phyloP scores from a whole-genome alignment of 768 basidiomycete species.

The Termitomyces sp. region DNA sequence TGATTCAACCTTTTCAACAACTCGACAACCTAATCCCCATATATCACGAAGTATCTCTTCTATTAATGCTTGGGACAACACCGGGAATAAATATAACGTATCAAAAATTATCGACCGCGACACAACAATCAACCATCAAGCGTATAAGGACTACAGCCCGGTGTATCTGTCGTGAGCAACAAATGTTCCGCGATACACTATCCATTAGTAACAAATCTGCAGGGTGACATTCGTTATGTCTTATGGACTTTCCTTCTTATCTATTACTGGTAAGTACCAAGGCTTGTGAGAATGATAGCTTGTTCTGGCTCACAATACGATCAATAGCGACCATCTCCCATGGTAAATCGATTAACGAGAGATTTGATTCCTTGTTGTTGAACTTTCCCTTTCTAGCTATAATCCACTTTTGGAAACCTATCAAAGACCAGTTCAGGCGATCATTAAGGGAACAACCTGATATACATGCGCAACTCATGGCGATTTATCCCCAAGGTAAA shows the following conservation, averaged over 20 bases:
- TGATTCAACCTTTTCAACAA: neutral
- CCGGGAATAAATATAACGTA: constrained; percentile 39
- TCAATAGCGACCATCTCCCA: constrained; percentile 40
- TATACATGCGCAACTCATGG: constrained; percentile 57
- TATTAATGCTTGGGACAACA: constrained; percentile 54
- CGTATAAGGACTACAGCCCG: constrained; percentile 44
- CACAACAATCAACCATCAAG: constrained; percentile 33
- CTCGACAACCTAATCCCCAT: neutral
- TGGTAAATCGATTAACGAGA: constrained; percentile 17
- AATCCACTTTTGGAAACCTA: constrained; percentile 53
- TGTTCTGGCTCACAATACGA: neutral
- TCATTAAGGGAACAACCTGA: constrained; percentile 53
- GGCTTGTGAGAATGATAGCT: neutral
- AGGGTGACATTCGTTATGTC: constrained; percentile 52
- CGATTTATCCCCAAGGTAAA: constrained; percentile 42
- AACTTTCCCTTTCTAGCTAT: constrained; percentile 25
- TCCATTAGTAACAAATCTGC: neutral
- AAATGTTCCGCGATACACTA: neutral
- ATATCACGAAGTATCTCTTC: constrained; percentile 34
- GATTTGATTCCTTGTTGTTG: neutral
- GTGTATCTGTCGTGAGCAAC: constrained; percentile 37
- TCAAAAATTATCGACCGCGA: constrained; percentile 33
- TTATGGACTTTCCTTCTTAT: constrained; percentile 57
- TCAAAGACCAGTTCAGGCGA: constrained; percentile 43
- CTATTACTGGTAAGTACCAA: constrained; percentile 47